Base-by-base conservation (phyloP, 352 stramenopile species). In the Globisporangium cederbergense region DNA sequence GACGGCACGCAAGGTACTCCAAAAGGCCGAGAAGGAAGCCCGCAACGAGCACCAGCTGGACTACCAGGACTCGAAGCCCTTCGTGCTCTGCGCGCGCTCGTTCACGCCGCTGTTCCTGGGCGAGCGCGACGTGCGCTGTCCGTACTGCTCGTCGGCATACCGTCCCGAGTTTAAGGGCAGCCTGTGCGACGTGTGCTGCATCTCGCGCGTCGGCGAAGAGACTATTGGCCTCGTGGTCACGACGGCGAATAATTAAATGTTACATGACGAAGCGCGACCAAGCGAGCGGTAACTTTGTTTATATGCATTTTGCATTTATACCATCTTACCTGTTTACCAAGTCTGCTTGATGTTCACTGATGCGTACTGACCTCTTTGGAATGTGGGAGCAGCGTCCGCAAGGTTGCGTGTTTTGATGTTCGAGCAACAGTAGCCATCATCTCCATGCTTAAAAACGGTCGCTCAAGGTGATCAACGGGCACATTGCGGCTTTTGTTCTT, bases 1-100 rank as follows among this genome's bases (percentile, higher is more conserved):
- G 60, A 99, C 99, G 72, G 86, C 83, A 8, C 93, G 89, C 49
- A 99, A 99, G 79, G 97, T 99, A 30, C 82, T 99, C 59, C 91
- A 98, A 78, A 99, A 99, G 78, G 97, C 90, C 59, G 97, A 99
- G 80, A 97, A 99, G 78, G 98, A 99, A 74, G 97, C 94, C 51
- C 91, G 97, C 52, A 99, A 99, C 77, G 97, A 99, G 64, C 86
- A 98, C 66, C 84, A 95, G 66, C 82, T 99, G 28, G 96, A 99
- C 62, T 99, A 99, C 76, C 97, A 99, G 66, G 96, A 99, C 75
- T 89, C 89, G 52, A 98, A 98, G 74, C 81, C 93, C 4, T 99
- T 99, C 72, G 81, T 82, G 60, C 90, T 99, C 58, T 97, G 98
- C 70, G 97, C 90, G 65, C 80, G 89, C 62, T 88, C 89, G 52